Evolutionary conservation across 2,329 filamentous ascomycete genomes (phyloP).

Genomic region (Sclerotinia sclerotiorum): DNA sequence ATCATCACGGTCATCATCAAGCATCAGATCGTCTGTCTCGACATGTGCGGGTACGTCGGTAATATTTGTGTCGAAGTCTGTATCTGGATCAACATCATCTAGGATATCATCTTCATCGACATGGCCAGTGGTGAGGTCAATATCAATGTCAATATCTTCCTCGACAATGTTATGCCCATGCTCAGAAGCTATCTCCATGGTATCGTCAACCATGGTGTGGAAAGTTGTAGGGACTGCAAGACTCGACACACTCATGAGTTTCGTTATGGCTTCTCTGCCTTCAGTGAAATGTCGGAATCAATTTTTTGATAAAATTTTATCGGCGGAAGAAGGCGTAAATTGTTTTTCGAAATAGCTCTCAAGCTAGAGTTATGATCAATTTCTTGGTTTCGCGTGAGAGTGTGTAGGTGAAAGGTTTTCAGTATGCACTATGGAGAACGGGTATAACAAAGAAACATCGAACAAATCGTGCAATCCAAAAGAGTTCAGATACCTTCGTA

Average conservation of each 20-base stretch:
- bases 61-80: constrained; percentile 37
- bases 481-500: neutral
- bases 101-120: constrained; percentile 57
- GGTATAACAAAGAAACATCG: constrained; percentile 1
- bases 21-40: constrained; percentile 49
- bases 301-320: neutral
- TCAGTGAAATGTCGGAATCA: neutral
- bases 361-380: neutral
- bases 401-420: constrained; percentile 14
- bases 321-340: neutral
- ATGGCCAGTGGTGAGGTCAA: constrained; percentile 49
- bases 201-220: constrained; percentile 44
- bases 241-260: constrained; percentile 19
- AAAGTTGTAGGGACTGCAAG: constrained; percentile 16
- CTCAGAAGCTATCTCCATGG: constrained; percentile 56
- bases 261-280: neutral
- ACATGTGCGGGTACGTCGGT: constrained; percentile 14
- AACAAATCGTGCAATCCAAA: neutral
- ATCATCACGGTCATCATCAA: constrained; percentile 44
- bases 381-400: constrained; percentile 9
- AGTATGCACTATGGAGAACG: neutral
- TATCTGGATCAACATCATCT: constrained; percentile 48
- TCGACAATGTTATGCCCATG: constrained; percentile 43
- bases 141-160: constrained; percentile 59
- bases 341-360: neutral